Conservation (phyloP, 768 basidiomycete genomes). For the Termitomyces sp. region DNA sequence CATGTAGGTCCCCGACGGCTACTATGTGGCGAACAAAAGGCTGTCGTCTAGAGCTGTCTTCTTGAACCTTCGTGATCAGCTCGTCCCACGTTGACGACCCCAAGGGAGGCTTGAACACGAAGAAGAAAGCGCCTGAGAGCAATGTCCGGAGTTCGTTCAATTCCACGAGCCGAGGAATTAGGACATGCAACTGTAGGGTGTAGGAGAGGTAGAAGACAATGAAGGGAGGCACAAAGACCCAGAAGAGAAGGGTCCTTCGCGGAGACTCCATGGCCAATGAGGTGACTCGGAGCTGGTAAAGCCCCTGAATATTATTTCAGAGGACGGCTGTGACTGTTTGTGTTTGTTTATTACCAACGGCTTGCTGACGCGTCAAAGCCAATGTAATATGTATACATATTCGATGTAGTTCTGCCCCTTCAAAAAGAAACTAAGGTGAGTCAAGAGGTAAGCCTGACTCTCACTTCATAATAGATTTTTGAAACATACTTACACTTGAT, state of each 20-base stretch:
- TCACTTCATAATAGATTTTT: too few relatives aligned
- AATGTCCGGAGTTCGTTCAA: not conserved
- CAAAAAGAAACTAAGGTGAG: too few relatives aligned
- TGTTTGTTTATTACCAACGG: not conserved
- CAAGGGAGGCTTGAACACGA: slow-evolving; percentile 10
- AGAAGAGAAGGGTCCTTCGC: slow-evolving; percentile 8
- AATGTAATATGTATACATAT: too few relatives aligned
- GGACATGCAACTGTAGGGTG: slow-evolving; percentile 15
- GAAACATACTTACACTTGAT: too few relatives aligned
- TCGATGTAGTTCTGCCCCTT: too few relatives aligned
- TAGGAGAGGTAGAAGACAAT: slow-evolving; percentile 15
- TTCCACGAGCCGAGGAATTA: slow-evolving; percentile 12
- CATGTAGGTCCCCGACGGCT: slow-evolving; percentile 91
- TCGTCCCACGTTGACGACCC: slow-evolving; percentile 5
- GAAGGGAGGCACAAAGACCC: slow-evolving; percentile 11
- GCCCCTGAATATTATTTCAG: not conserved
- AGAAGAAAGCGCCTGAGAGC: slow-evolving; percentile 4
- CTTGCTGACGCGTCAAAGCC: not conserved
- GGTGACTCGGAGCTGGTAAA: not conserved
- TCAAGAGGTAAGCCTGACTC: too few relatives aligned
- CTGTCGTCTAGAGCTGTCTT: slow-evolving; percentile 1
- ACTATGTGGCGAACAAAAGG: slow-evolving; percentile 58
- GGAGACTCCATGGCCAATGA: not conserved
- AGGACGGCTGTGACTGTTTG: not conserved
- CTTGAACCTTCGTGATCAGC: not conserved